Base-by-base conservation (phyloP, 495 filamentous ascomycete genomes). In the Penicillium samsonianum region DNA sequence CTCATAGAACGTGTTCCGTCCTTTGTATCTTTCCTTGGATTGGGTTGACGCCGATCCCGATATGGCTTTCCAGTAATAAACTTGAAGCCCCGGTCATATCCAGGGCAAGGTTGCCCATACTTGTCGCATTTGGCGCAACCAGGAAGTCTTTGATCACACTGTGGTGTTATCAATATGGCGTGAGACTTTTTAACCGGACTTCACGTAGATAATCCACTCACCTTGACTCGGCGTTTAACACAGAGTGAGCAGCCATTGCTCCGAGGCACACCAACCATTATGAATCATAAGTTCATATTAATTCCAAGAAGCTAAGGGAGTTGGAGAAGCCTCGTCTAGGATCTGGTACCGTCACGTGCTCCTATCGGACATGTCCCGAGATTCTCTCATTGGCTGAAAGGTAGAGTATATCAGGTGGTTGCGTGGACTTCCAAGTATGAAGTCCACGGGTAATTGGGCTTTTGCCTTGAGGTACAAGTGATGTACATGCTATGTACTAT, bases 161-260 rank as follows among this genome's bases (percentile, higher is more conserved):
- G 46, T 51, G 20, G 37, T 20, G 23, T 19, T 48, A 28, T 67
- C 25, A 65, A 58, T 48, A 58, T 23, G 16, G 1, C 1, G 6
- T 6, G 19, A n/a, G 20, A 33, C 10, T n/a, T 35, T 14, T n/a
- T 23, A 8, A 10, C 12, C n/a, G 0, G 30, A 14, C 28, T 40
- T 11, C 6, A 37, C 17, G 12, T 40, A 3, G 8, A 40, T 17
- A 4, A 14, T 6, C 26, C n/a, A 55, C 62, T 11, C 22, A 73
- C 68, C 38, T 73, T 75, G 25, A 75, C 66, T 43, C 72, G 64
- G 31, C 69, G 69, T 40, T 69, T 65, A 17, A 75, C 67, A 53
- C 70, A 75, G 3, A 63, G 65, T 3, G 53, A 86, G 64, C 74
- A 90, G 54, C 64, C 83, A 81, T 57, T 89, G 75, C 54, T 83